These are phyloP conservation scores for Herpetospermum pedunculosum DNA, from an alignment of 306 rosid species.

Conservation along the genomic window DNA sequence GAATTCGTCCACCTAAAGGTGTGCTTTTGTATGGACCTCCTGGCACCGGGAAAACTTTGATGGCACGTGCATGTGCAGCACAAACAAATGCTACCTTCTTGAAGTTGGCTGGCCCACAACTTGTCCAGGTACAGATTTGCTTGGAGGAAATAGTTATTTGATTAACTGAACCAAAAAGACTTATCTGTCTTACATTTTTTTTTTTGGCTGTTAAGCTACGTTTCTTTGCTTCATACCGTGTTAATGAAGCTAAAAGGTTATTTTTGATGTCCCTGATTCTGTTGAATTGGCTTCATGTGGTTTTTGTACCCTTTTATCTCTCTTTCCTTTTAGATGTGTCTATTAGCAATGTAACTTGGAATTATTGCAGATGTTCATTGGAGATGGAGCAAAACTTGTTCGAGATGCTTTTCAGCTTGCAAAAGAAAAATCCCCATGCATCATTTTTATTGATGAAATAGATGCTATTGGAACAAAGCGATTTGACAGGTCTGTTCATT, in stretches of 20 bases:
- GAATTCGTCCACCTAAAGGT: constrained; percentile 96
- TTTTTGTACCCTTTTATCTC: neutral
- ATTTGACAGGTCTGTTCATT: constrained; percentile 64
- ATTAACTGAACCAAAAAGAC: neutral
- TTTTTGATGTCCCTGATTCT: neutral
- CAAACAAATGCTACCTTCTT: constrained; percentile 93
- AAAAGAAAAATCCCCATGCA: constrained; percentile 94
- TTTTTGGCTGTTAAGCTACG: neutral
- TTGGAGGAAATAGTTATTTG: neutral
- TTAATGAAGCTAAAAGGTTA: neutral
- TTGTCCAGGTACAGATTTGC: constrained; percentile 63
- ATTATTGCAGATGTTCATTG: constrained; percentile 68
- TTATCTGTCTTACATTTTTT: neutral
- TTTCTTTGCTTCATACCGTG: neutral
- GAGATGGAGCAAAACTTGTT: constrained; percentile 97
- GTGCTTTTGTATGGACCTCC: constrained; percentile 97
- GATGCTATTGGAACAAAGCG: constrained; percentile 98
- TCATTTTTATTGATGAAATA: constrained; percentile 93
- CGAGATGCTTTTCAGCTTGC: constrained; percentile 94
- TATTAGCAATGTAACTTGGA: constrained; percentile 3
- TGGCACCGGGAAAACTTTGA: constrained; percentile 94
- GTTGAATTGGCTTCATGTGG: constrained; percentile 3
- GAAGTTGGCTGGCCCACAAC: constrained; percentile 91
- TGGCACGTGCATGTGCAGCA: constrained; percentile 99
- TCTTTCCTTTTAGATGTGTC: neutral